Base-by-base conservation (phyloP, 495 filamentous ascomycete genomes). In the Penicillium waksmanii region DNA sequence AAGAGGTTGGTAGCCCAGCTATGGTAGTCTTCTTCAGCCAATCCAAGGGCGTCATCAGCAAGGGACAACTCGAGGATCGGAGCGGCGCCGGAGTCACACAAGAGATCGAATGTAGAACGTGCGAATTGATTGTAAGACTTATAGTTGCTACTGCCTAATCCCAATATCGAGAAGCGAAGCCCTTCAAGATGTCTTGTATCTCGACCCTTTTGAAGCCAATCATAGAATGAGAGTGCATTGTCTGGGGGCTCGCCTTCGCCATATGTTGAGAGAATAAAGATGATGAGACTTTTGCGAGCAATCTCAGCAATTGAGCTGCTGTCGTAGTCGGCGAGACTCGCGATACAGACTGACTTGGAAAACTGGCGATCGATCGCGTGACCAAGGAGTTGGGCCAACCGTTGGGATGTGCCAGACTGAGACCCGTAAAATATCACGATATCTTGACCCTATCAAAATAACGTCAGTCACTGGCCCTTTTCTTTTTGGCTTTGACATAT, bases 181-280 rank as follows among this genome's bases (percentile, higher is more conserved):
- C 3, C 13, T 10, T n/a, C 6, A 42, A n/a, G 13, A 3, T n/a
- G 6, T 5, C 13, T 42, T 15, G 38, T 9, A 5, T n/a, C 13
- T 42, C 5, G 33, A 42, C 6, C 7, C 3, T 8, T 15, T 42
- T 42, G 6, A 8, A 42, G 6, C 9, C 38, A 42, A 3, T 42
- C 38, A 15, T 15, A 64, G 27, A 78, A 62, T n/a, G 52, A 57
- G 12, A 58, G 61, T 7, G 72, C 63, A 54, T 81, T 81, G 52
- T 81, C 78, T 46, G 63, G 67, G 4, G 78, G 77, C 53, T 81
- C 76, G 1, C 79, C 79, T 53, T 82, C 77, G 17, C 79, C 79
- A 58, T 73, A 81, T 0, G 79, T 81, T 4, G 75, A 72, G 3
- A 77, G 38, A 13, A 80, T 57, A 60, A 82, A 80, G 17, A 78